These are phyloP conservation scores for Globisporangium heterothallicum DNA, from an alignment of 352 stramenopile species.

Conservation along the genomic window DNA sequence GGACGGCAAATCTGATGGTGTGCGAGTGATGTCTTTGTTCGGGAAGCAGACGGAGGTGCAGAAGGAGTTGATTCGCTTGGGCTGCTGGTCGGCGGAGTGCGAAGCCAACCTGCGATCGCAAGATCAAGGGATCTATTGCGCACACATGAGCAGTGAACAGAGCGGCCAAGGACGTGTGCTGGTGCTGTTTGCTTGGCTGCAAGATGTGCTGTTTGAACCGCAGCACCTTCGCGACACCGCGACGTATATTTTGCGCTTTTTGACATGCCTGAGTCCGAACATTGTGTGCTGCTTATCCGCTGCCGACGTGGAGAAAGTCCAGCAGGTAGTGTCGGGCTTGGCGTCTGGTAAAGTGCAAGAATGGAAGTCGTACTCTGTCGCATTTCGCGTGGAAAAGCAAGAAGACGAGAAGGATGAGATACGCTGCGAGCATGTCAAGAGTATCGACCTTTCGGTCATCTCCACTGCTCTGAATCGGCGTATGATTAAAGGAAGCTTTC, in stretches of 20 bases:
- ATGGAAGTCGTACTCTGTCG: constrained; percentile 15
- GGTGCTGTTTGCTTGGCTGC: constrained; percentile 54
- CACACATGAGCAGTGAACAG: not conserved
- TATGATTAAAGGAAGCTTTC: constrained; percentile 36
- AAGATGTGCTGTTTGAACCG: constrained; percentile 35
- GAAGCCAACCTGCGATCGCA: constrained; percentile 23
- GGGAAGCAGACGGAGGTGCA: constrained; percentile 54
- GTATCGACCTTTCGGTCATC: not conserved
- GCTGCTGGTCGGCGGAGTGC: constrained; percentile 41
- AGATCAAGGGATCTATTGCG: constrained; percentile 63
- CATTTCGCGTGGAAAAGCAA: constrained; percentile 12
- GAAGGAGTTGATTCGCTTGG: constrained; percentile 25
- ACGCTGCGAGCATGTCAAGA: constrained; percentile 3
- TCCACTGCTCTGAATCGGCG: constrained; percentile 14
- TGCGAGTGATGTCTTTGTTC: constrained; percentile 48
- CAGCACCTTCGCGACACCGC: constrained; percentile 45
- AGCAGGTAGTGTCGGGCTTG: constrained; percentile 2
- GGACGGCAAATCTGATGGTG: not conserved
- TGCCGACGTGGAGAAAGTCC: constrained; percentile 4
- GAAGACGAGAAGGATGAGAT: constrained; percentile 11
- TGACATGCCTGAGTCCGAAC: constrained; percentile 10
- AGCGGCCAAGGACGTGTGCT: not conserved
- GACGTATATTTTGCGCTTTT: constrained; percentile 66
- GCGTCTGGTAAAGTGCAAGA: not conserved
- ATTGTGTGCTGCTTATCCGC: constrained; percentile 15